A percentile compares a stretch with the other conserved stretches of the same genome.
Conservation (phyloP, 257 asterid species). For the Capsicum baccatum region DNA sequence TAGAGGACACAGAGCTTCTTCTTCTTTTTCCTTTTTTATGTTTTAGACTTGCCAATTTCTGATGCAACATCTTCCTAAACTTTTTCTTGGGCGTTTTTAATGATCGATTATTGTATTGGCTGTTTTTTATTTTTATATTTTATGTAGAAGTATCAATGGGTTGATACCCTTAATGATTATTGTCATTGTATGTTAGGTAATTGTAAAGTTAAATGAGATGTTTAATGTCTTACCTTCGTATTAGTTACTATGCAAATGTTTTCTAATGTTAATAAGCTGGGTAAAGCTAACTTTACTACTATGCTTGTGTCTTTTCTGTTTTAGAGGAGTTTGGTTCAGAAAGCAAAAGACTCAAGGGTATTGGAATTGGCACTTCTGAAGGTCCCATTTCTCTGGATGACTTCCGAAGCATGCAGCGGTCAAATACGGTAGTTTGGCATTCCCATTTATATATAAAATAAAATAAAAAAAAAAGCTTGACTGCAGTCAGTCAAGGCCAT, state of each 20-base stretch:
- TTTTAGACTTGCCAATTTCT: background rate
- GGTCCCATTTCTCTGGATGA: slow-evolving; percentile 96
- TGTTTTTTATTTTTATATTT: background rate
- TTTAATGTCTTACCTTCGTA: background rate
- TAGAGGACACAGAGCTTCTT: background rate
- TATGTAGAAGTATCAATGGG: background rate
- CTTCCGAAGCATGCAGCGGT: slow-evolving; percentile 91
- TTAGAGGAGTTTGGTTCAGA: slow-evolving; percentile 71
- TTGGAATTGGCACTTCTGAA: slow-evolving; percentile 89
- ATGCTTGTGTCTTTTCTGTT: slow-evolving; percentile 33
- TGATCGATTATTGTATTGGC: background rate
- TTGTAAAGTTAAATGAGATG: slow-evolving; percentile 10
- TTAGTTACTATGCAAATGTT: background rate
- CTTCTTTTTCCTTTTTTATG: background rate
- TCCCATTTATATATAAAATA: background rate
- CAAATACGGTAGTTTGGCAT: slow-evolving; percentile 67
- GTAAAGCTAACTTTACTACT: slow-evolving; percentile 18
- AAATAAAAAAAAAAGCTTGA: background rate
- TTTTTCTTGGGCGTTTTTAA: background rate
- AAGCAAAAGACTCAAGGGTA: slow-evolving; percentile 88
- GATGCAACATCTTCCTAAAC: slow-evolving; percentile 1
- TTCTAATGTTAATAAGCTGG: background rate
- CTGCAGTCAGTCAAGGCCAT: slow-evolving; percentile 27
- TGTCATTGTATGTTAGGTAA: background rate
- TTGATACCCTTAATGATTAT: slow-evolving; percentile 4